Conservation (phyloP, 2,329 filamentous ascomycete genomes). For the Beauveria varroae region DNA sequence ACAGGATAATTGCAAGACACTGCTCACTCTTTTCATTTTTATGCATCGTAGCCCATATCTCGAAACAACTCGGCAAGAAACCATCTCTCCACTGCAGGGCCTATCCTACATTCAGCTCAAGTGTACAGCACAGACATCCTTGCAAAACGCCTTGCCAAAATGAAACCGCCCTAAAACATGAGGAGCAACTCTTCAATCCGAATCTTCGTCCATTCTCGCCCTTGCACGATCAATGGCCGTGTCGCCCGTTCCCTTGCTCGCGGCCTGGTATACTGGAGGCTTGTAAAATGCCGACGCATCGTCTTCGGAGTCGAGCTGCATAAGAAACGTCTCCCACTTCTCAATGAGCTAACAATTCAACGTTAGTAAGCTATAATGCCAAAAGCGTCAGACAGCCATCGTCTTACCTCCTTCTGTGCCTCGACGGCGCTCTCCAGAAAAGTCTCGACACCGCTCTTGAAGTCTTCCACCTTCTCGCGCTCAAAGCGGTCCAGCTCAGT, state of each 20-base stretch:
- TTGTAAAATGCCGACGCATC: slow-evolving; percentile 64
- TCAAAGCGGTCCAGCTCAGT: slow-evolving; percentile 90
- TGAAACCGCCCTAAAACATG: not conserved
- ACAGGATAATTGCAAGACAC: not conserved
- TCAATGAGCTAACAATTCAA: slow-evolving; percentile 52
- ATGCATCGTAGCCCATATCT: not conserved
- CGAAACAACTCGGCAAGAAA: not conserved
- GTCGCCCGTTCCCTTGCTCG: slow-evolving; percentile 43
- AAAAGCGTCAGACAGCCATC: not conserved
- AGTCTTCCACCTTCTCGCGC: slow-evolving; percentile 96
- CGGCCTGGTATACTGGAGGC: slow-evolving; percentile 48
- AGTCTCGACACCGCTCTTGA: slow-evolving; percentile 96
- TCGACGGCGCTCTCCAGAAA: slow-evolving; percentile 96
- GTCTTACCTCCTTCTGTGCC: slow-evolving; percentile 88
- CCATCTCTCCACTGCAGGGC: not conserved
- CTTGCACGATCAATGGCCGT: slow-evolving; percentile 54
- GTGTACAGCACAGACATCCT: not conserved
- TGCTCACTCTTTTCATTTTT: not conserved
- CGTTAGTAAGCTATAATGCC: slow-evolving; percentile 15
- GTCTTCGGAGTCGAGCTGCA: slow-evolving; percentile 92
- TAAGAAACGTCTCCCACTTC: slow-evolving; percentile 96
- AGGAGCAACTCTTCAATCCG: slow-evolving; percentile 35
- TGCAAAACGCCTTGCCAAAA: slow-evolving; percentile 7
- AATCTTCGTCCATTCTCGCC: slow-evolving; percentile 53
- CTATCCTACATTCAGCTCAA: not conserved